Evolutionary conservation across 495 filamentous ascomycete species (phyloP).

Genomic region (Xylaria scruposa): DNA sequence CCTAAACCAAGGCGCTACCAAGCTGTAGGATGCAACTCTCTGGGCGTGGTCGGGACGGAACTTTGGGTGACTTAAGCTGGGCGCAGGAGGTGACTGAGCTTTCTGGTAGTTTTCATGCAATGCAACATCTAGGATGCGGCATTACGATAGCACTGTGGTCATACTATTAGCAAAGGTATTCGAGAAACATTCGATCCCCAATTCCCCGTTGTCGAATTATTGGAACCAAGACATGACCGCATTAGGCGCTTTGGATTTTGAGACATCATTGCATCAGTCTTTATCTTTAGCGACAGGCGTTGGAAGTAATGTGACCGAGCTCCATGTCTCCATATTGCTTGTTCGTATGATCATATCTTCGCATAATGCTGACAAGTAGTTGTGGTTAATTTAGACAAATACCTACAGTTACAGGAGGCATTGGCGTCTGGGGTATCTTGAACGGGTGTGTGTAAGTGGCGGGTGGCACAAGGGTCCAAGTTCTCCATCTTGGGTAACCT

Average conservation of each 20-base stretch:
- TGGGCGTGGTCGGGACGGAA: constrained; percentile 11
- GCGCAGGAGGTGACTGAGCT: neutral
- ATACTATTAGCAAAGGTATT: neutral
- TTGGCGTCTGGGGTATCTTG: neutral
- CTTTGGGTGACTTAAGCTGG: neutral
- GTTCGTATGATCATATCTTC: neutral
- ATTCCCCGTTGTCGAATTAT: constrained; percentile 2
- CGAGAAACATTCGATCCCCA: constrained; percentile 24
- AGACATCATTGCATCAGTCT: neutral
- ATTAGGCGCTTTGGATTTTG: neutral
- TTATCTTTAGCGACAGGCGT: constrained; percentile 11
- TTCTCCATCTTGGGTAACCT: constrained; percentile 6
- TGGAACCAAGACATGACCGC: constrained; percentile 16
- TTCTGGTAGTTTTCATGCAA: constrained; percentile 20
- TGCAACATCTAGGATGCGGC: constrained; percentile 16
- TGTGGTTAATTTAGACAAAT: neutral
- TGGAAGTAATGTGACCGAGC: constrained; percentile 14
- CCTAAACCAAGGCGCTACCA: neutral
- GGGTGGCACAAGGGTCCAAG: neutral
- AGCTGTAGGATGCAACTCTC: neutral
- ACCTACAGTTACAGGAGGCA: neutral
- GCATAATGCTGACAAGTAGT: neutral
- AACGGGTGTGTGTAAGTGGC: neutral
- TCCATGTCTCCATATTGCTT: neutral
- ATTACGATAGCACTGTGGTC: constrained; percentile 16